Evolutionary conservation across 2,329 filamentous ascomycete species (phyloP).

Genomic region (Fusarium xylarioides): DNA sequence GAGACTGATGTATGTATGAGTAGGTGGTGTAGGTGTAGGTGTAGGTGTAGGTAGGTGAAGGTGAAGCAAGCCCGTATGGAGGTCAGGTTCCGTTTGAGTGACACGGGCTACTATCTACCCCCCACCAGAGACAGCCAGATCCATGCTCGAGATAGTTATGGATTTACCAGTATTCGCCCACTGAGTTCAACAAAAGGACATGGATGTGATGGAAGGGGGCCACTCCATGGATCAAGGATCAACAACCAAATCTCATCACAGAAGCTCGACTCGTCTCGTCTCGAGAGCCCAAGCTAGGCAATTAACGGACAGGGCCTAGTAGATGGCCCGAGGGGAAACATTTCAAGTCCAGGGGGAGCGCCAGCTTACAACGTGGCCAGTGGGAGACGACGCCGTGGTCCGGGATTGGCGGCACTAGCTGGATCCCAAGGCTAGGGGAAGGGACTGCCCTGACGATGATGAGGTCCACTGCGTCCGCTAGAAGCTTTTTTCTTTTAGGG

Average conservation of each 20-base stretch:
- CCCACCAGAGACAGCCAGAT: conserved; percentile 19
- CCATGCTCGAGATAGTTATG: background rate
- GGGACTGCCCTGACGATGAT: conserved; percentile 10
- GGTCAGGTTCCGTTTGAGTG: conserved; percentile 15
- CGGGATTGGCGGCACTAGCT: conserved; percentile 35
- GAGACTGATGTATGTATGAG: conserved; percentile 18
- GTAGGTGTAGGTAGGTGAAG: background rate
- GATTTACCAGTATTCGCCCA: background rate
- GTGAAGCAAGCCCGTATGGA: conserved; percentile 18
- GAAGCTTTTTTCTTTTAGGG: conserved; percentile 35
- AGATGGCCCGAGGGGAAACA: conserved; percentile 15
- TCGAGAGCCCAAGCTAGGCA: background rate
- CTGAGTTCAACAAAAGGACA: background rate
- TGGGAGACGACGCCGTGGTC: conserved; percentile 38
- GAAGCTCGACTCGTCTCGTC: conserved; percentile 11
- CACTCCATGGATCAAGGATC: conserved; percentile 30
- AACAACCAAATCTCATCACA: conserved; percentile 18
- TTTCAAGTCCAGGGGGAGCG: conserved; percentile 19
- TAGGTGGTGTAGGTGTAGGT: background rate
- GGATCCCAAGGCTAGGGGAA: conserved; percentile 8
- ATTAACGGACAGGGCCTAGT: background rate
- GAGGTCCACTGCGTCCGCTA: conserved; percentile 27
- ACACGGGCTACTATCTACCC: background rate
- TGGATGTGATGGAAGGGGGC: background rate
- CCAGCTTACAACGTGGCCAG: conserved; percentile 35